These are phyloP conservation scores for Cichorium intybus DNA, from an alignment of 140 eudicot genomes.

Conservation along the genomic window DNA sequence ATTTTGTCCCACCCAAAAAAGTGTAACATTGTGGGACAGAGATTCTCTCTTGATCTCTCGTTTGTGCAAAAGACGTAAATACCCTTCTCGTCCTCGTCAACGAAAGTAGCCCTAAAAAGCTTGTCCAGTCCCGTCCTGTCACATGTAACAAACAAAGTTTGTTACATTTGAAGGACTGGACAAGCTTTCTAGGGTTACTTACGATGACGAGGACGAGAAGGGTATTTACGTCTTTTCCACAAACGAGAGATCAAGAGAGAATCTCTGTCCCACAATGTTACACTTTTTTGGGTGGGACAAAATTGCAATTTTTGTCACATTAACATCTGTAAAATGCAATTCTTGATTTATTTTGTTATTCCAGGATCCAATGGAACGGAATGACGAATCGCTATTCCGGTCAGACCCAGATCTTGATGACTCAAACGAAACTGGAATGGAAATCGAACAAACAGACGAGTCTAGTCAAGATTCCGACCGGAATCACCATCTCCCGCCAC, in stretches of 20 bases:
- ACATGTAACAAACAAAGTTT: too few relatives aligned
- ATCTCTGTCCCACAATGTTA: too few relatives aligned
- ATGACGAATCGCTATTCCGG: conserved; percentile 21
- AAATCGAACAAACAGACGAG: conserved; percentile 14
- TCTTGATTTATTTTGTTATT: conserved; percentile 13
- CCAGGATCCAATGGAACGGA: conserved; percentile 44
- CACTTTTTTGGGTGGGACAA: background rate
- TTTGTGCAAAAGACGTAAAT: background rate
- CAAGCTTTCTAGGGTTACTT: too few relatives aligned
- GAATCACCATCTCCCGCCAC: conserved; percentile 26
- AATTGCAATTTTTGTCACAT: background rate
- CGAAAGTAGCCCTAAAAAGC: too few relatives aligned
- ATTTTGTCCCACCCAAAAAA: background rate
- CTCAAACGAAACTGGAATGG: conserved; percentile 13
- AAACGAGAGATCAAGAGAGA: too few relatives aligned
- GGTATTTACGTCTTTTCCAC: background rate
- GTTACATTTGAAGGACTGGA: too few relatives aligned
- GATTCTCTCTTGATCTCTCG: too few relatives aligned
- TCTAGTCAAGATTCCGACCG: conserved; percentile 25
- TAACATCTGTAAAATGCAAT: background rate
- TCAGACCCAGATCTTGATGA: conserved; percentile 28
- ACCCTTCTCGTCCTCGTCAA: background rate
- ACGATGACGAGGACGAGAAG: background rate
- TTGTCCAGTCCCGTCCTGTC: too few relatives aligned
- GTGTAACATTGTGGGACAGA: too few relatives aligned